Conservation (phyloP, 352 stramenopile genomes). For the Phytophthora sojae region DNA sequence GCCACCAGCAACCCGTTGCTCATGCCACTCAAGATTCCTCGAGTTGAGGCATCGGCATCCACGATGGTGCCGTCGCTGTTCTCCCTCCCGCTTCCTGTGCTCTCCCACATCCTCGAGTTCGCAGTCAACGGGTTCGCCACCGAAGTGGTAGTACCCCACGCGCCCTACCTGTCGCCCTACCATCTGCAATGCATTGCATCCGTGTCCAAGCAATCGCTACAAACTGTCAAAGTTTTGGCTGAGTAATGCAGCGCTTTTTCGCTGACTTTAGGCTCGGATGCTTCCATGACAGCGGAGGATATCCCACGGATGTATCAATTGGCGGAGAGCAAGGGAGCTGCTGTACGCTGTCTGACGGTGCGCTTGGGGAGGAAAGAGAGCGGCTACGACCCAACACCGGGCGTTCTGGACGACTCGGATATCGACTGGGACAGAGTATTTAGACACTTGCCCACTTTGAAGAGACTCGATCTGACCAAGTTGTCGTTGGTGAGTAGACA, state of each 20-base stretch:
- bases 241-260: background rate
- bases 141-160: background rate
- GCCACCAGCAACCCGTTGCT: no score
- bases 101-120: background rate
- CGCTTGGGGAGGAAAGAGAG: background rate
- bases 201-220: background rate
- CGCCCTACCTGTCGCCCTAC: background rate
- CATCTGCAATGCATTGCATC: background rate
- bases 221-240: background rate
- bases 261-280: background rate
- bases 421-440: conserved; percentile 27
- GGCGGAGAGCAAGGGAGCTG: background rate
- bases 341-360: background rate
- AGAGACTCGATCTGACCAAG: conserved; percentile 23
- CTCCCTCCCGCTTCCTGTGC: background rate
- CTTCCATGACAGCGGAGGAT: background rate
- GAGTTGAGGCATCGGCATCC: no score
- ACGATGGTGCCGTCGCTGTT: background rate
- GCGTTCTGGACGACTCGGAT: background rate
- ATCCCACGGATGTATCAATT: background rate
- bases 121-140: background rate
- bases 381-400: background rate
- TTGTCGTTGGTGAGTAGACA: conserved; percentile 31
- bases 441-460: conserved; percentile 4
- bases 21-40: no score